A percentile compares a stretch with the other conserved stretches of the same genome.
Conservation (phyloP, 73 alveolate species). For the Symbiodinium pilosum region DNA sequence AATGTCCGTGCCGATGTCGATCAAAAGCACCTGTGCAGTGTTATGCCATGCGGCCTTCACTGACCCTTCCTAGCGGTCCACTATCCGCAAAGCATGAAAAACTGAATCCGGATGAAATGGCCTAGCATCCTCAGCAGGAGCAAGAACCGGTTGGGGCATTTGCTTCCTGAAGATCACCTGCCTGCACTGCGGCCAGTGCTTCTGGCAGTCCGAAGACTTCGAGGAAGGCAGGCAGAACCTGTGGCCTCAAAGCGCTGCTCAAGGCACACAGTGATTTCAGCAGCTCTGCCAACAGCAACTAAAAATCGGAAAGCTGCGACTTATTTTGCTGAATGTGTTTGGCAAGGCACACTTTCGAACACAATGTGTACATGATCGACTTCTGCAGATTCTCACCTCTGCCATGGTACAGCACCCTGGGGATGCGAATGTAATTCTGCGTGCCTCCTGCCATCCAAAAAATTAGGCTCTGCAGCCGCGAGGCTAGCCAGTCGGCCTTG, state of each 20-base stretch:
- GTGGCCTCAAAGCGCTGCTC: conserved; percentile 60
- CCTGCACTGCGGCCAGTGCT: conserved; percentile 84
- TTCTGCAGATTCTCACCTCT: conserved; percentile 86
- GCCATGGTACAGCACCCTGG: too few species aligned
- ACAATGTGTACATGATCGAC: conserved; percentile 85
- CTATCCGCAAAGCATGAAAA: too few species aligned
- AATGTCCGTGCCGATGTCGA: conserved; percentile 85
- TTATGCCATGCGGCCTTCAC: too few species aligned
- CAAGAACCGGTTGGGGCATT: background rate
- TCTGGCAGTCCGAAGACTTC: conserved; percentile 59
- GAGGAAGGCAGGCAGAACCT: conserved; percentile 38
- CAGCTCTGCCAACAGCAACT: background rate
- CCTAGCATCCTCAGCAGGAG: too few species aligned
- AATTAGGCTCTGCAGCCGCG: background rate
- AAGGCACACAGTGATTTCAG: background rate
- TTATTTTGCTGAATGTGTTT: background rate
- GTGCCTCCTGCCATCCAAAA: too few species aligned
- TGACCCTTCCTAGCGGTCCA: too few species aligned
- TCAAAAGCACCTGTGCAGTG: conserved; percentile 72
- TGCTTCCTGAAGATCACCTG: background rate
- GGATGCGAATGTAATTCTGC: too few species aligned
- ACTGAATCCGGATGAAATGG: too few species aligned
- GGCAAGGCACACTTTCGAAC: conserved; percentile 62
- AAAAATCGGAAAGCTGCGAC: background rate
- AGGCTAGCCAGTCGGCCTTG: conserved; percentile 70